A percentile compares a stretch with the other conserved stretches of the same genome.
Evolutionary conservation across 371 early-diverging fungal species (phyloP).

Genomic region (Actinomucor elegans): DNA sequence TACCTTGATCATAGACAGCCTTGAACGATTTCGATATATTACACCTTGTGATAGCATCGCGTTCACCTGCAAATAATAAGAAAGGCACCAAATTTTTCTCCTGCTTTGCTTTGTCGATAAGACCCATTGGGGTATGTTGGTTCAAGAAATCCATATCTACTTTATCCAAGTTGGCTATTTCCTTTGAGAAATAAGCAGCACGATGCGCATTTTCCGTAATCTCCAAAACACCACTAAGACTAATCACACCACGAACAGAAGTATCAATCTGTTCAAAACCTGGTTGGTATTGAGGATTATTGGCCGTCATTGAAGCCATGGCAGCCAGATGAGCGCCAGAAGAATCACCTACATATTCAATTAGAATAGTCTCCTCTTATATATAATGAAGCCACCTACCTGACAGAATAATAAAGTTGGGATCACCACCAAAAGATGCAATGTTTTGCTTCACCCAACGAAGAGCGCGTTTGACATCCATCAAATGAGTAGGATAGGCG

Average conservation of each 20-base stretch:
- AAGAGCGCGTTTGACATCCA: slow-evolving; percentile 73
- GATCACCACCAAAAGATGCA: slow-evolving; percentile 68
- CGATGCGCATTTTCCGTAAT: slow-evolving; percentile 17
- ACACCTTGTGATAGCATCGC: slow-evolving; percentile 32
- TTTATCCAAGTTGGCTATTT: slow-evolving; percentile 32
- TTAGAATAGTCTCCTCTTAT: background rate
- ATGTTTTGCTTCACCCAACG: slow-evolving; percentile 70
- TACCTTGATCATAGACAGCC: slow-evolving; percentile 33
- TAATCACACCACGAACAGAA: slow-evolving; percentile 55
- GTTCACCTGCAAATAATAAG: slow-evolving; percentile 31
- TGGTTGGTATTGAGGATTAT: slow-evolving; percentile 63
- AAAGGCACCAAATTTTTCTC: slow-evolving; percentile 28
- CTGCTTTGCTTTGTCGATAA: slow-evolving; percentile 15
- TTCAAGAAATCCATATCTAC: slow-evolving; percentile 39
- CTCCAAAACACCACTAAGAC: slow-evolving; percentile 51
- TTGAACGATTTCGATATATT: slow-evolving; percentile 24
- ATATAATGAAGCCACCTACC: slow-evolving; percentile 33
- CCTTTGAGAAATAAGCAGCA: slow-evolving; percentile 34
- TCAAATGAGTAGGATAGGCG: slow-evolving; percentile 63
- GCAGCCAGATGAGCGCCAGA: slow-evolving; percentile 73
- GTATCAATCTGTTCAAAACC: slow-evolving; percentile 75
- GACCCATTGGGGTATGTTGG: slow-evolving; percentile 47
- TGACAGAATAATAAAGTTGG: slow-evolving; percentile 60
- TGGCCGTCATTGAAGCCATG: slow-evolving; percentile 64
- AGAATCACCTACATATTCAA: slow-evolving; percentile 48